These are phyloP conservation scores for Leccinum imitatum DNA, from an alignment of 768 basidiomycete genomes.

Conservation along the genomic window DNA sequence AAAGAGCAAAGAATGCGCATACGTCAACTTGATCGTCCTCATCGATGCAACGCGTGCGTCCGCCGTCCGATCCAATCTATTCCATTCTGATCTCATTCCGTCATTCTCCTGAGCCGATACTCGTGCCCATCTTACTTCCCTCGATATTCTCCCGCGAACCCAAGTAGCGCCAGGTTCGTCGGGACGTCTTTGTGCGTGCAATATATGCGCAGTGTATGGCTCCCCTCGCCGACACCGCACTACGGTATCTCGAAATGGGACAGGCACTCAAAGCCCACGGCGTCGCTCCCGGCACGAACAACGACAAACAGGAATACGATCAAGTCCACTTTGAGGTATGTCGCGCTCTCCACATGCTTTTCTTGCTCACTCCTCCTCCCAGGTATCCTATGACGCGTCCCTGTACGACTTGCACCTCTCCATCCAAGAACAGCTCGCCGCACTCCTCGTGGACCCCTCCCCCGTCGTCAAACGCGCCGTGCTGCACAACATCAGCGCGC, in stretches of 20 bases:
- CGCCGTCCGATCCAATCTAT: not conserved
- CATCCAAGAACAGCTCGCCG: constrained; percentile 84
- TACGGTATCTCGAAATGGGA: constrained; percentile 89
- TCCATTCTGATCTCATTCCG: not conserved
- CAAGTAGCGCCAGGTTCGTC: constrained; percentile 37
- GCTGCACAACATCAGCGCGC: constrained; percentile 77
- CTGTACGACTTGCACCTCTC: constrained; percentile 81
- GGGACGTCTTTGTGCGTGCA: constrained; percentile 78
- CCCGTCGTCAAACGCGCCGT: constrained; percentile 91
- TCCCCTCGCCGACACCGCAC: constrained; percentile 80
- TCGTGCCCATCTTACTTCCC: not conserved
- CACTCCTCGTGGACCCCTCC: constrained; percentile 85
- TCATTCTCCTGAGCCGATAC: not conserved
- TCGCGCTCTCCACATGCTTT: not conserved
- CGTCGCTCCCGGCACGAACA: constrained; percentile 40
- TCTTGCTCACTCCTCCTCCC: not conserved
- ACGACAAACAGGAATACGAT: constrained; percentile 69
- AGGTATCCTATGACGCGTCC: constrained; percentile 91
- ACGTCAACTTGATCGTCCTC: constrained; percentile 15
- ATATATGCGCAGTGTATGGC: constrained; percentile 86
- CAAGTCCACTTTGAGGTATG: constrained; percentile 78
- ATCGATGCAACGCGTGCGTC: not conserved
- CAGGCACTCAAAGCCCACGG: constrained; percentile 88
- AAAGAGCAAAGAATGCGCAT: not conserved
- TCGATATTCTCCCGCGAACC: not conserved